Evolutionary conservation across 495 filamentous ascomycete species (phyloP).

Genomic region (Lichenothelia convexa): DNA sequence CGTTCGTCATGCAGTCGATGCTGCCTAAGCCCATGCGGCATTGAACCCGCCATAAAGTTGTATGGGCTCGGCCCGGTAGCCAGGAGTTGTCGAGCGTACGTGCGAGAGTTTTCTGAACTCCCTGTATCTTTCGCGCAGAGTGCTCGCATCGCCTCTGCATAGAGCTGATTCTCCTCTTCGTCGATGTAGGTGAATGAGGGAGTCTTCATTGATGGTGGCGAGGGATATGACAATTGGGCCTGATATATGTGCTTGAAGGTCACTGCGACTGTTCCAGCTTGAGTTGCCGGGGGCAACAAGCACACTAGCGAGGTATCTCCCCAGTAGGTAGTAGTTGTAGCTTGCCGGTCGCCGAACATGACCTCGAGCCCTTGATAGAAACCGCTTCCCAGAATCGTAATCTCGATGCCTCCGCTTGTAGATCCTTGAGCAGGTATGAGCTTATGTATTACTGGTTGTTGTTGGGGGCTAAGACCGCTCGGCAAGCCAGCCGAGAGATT

Average conservation of each 20-base stretch:
- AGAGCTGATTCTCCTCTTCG: constrained; percentile 40
- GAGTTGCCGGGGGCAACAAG: constrained; percentile 53
- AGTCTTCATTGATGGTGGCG: constrained; percentile 24
- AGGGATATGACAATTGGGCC: constrained; percentile 30
- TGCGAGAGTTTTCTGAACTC: neutral
- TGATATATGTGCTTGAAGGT: constrained; percentile 53
- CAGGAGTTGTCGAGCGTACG: too few species aligned
- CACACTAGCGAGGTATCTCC: constrained; percentile 70
- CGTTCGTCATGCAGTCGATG: too few species aligned
- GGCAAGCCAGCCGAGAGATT: neutral
- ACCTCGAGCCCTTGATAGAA: constrained; percentile 70
- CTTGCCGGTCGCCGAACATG: constrained; percentile 63
- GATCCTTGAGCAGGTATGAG: constrained; percentile 70
- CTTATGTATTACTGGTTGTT: constrained; percentile 36
- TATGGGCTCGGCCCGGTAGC: too few species aligned
- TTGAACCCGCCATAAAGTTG: too few species aligned
- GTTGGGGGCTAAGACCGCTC: neutral
- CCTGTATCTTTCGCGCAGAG: constrained; percentile 5
- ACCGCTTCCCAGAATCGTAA: constrained; percentile 60
- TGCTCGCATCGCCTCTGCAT: constrained; percentile 7
- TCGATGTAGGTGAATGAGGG: constrained; percentile 56
- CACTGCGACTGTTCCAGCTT: constrained; percentile 54
- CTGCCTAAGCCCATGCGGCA: too few species aligned
- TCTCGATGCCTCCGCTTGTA: constrained; percentile 64
- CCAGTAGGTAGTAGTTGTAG: constrained; percentile 69